Conservation (phyloP, 176 grass and related monocot genomes). For the Phoenix roebelenii region DNA sequence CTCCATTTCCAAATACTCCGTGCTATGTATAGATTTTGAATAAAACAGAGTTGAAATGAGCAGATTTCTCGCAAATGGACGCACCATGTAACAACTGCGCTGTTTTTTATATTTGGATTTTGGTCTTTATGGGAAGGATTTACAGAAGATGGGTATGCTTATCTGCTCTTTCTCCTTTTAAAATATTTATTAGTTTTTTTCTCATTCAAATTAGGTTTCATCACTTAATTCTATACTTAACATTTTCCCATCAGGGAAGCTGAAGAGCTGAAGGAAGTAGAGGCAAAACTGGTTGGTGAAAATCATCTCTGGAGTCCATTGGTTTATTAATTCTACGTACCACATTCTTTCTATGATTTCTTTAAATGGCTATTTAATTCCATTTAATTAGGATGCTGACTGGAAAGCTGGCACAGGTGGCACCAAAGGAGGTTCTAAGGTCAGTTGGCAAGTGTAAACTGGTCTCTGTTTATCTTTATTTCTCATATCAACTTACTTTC, state of each 20-base stretch:
- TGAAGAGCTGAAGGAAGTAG: slow-evolving; percentile 84
- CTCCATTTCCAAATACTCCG: no score
- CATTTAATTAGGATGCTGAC: slow-evolving; percentile 50
- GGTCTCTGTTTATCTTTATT: slow-evolving; percentile 2
- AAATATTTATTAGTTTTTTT: slow-evolving; percentile 6
- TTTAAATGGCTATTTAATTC: slow-evolving; percentile 1
- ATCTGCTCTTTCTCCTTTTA: slow-evolving; percentile 2
- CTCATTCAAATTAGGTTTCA: slow-evolving; percentile 13
- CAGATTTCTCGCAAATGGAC: slow-evolving; percentile 98
- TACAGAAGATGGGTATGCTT: slow-evolving; percentile 66
- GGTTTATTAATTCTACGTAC: slow-evolving; percentile 4
- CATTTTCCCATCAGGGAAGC: slow-evolving; percentile 40
- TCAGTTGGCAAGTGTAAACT: slow-evolving; percentile 19
- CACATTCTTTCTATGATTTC: slow-evolving; percentile 22
- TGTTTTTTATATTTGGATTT: slow-evolving; percentile 90
- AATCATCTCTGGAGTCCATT: slow-evolving; percentile 14
- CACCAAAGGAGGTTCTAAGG: slow-evolving; percentile 63
- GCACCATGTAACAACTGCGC: slow-evolving; percentile 81
- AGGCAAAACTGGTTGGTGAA: slow-evolving; percentile 74
- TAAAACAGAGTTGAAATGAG: slow-evolving; percentile 2
- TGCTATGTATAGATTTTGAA: no score
- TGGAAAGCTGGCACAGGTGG: slow-evolving; percentile 61
- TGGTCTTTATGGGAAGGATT: slow-evolving; percentile 97
- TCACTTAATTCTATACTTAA: not conserved
- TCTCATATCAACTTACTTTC: no score